Evolutionary conservation across 164 flowering plant species (phyloP).

Genomic region (Kingdonia uniflora): DNA sequence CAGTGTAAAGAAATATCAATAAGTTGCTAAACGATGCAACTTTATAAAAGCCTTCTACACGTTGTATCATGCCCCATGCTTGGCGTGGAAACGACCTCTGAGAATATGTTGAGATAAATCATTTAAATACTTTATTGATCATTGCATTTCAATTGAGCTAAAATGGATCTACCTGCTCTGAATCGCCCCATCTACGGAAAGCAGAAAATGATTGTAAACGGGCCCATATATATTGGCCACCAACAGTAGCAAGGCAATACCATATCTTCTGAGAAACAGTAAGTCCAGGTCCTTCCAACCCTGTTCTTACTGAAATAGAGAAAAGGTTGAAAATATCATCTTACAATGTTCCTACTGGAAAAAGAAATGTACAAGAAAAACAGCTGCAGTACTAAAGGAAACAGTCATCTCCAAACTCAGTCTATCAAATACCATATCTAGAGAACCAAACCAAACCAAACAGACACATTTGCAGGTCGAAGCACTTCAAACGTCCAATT

Average conservation of each 20-base stretch:
- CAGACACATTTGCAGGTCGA: too few relatives aligned
- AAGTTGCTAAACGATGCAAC: slow-evolving; percentile 86
- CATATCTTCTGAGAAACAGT: slow-evolving; percentile 72
- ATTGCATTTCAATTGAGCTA: not conserved
- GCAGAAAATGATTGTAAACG: slow-evolving; percentile 95
- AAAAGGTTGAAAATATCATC: not conserved
- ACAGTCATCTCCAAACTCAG: too few relatives aligned
- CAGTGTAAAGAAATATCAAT: slow-evolving; percentile 74
- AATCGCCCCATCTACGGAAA: slow-evolving; percentile 95
- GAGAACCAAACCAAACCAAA: too few relatives aligned
- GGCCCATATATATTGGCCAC: slow-evolving; percentile 89
- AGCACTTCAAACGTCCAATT: too few relatives aligned
- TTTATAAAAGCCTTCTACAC: slow-evolving; percentile 74
- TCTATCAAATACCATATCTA: too few relatives aligned
- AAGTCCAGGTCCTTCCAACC: slow-evolving; percentile 94
- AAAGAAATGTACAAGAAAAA: too few relatives aligned
- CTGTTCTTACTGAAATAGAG: slow-evolving; percentile 65
- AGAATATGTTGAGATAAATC: slow-evolving; percentile 10
- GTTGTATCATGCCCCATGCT: slow-evolving; percentile 72
- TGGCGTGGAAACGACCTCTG: slow-evolving; percentile 81
- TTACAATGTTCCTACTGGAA: too few relatives aligned
- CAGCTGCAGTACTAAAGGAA: too few relatives aligned
- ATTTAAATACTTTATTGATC: slow-evolving; percentile 5
- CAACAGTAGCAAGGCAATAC: slow-evolving; percentile 89
- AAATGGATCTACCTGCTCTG: slow-evolving; percentile 3